Base-by-base conservation (phyloP, 192 early-diverging fungal species). In the Gryganskiella cystojenkinii region DNA sequence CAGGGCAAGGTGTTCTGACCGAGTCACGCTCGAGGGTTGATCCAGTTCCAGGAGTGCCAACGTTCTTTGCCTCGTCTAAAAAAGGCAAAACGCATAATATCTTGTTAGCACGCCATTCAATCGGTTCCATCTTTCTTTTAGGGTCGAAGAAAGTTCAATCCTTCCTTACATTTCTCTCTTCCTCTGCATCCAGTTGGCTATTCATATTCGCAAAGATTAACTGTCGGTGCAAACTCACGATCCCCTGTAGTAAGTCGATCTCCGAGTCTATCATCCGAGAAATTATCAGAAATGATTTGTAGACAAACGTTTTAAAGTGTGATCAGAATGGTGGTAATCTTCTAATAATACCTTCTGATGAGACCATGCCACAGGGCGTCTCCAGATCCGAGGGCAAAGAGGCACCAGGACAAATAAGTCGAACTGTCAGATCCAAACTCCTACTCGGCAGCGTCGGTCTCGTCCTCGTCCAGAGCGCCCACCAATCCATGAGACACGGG, bases 401-500 rank as follows among this genome's bases (percentile, higher is more conserved):
- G 56, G 33, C 54, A 24, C 74, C 74, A 13, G 45, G 60, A 44
- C 74, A 78, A 14, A 45, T 30, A 22, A 78, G 56, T 7, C 65
- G 28, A 17, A 78, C 61, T 6, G 74, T 68, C 22, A 78, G 42
- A 24, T 43, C 25, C 27, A 78, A 44, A n/a, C n/a, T n/a, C 9
- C 50, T 30, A 20, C 54, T 42, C 49, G 37, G 42, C 25, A 40
- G 60, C 20, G 17, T 8, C 19, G 6, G 33, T 4, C 19, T 14
- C 33, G 27, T 34, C 25, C 14, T 50, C 15, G 2, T 40, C 13
- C 11, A 53, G 2, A 31, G 22, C 7, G 47, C 42, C 55, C 64
- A 75, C 72, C 74, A 78, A 37, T 78, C 74, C 9, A 78, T 59
- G 4, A 78, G 25, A 27, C 51, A 51, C 3, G 74, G 74, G 9